These are phyloP conservation scores for Herpetomonas tarakana DNA, from an alignment of 208 protist species.

Conservation along the genomic window DNA sequence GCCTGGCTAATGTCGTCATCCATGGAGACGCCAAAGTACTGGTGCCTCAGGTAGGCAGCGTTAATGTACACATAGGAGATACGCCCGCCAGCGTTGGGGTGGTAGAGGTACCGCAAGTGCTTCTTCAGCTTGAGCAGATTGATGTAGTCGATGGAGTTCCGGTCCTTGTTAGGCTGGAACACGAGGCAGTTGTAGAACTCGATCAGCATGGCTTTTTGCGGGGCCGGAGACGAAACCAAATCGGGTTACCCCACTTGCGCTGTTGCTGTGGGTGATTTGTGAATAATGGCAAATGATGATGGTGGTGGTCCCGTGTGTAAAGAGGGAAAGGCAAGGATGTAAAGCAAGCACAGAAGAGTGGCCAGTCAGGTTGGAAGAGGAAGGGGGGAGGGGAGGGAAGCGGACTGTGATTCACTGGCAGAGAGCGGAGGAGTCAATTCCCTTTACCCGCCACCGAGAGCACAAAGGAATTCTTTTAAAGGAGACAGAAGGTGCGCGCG, in stretches of 20 bases:
- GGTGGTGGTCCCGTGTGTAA: too few relatives aligned
- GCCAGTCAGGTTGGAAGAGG: too few relatives aligned
- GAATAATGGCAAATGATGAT: too few relatives aligned
- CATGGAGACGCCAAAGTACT: not conserved
- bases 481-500: too few relatives aligned
- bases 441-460: too few relatives aligned
- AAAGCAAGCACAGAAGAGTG: constrained; percentile 2
- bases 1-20: not conserved
- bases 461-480: too few relatives aligned
- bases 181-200: constrained; percentile 45
- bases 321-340: not conserved
- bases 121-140: constrained; percentile 24
- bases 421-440: too few relatives aligned
- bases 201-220: constrained; percentile 13
- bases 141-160: constrained; percentile 23
- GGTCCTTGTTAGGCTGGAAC: constrained; percentile 48
- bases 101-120: constrained; percentile 31
- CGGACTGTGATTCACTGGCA: too few relatives aligned
- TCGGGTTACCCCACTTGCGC: too few relatives aligned
- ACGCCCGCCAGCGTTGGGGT: constrained; percentile 14
- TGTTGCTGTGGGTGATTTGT: too few relatives aligned
- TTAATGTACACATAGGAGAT: constrained; percentile 29
- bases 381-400: too few relatives aligned
- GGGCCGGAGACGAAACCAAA: too few relatives aligned
- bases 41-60: not conserved